These are phyloP conservation scores for Candida labiduridarum DNA, from an alignment of 1,139 yeast species.

Conservation along the genomic window DNA sequence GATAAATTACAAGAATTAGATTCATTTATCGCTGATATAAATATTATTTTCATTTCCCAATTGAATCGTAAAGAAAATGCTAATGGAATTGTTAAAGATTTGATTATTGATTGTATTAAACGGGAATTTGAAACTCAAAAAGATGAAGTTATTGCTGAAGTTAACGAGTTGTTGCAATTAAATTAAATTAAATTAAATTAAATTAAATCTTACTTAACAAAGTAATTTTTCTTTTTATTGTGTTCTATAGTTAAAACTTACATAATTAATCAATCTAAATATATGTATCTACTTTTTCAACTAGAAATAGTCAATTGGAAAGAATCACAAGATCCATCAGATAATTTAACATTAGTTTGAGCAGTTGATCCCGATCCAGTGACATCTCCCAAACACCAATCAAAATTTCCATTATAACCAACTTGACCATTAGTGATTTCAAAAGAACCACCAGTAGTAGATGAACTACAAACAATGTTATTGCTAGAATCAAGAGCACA, in stretches of 20 bases:
- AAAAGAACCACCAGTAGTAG: slow-evolving; percentile 42
- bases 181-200: background rate
- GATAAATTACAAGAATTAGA: background rate
- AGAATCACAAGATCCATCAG: slow-evolving; percentile 39
- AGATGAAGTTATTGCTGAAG: background rate
- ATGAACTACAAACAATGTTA: slow-evolving; percentile 35
- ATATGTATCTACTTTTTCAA: background rate
- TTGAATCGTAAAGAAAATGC: background rate
- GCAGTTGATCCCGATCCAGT: slow-evolving; percentile 42
- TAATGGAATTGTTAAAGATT: background rate
- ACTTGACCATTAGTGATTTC: slow-evolving; percentile 46
- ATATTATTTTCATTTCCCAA: background rate
- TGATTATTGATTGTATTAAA: background rate
- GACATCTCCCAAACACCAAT: slow-evolving; percentile 52
- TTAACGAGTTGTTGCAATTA: background rate
- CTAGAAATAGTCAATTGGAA: slow-evolving; percentile 9
- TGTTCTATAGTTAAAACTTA: background rate
- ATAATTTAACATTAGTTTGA: slow-evolving; percentile 57
- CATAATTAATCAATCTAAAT: background rate
- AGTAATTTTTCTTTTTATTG: background rate
- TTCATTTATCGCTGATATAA: background rate
- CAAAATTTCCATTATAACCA: slow-evolving; percentile 61
- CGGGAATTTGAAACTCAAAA: background rate
- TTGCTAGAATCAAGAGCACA: slow-evolving; percentile 54
- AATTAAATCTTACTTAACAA: background rate